Percentiles rank a stretch among this genome's conserved stretches.
These are phyloP conservation scores for Letharia columbiana DNA, from an alignment of 495 filamentous ascomycete species.

Conservation along the genomic window DNA sequence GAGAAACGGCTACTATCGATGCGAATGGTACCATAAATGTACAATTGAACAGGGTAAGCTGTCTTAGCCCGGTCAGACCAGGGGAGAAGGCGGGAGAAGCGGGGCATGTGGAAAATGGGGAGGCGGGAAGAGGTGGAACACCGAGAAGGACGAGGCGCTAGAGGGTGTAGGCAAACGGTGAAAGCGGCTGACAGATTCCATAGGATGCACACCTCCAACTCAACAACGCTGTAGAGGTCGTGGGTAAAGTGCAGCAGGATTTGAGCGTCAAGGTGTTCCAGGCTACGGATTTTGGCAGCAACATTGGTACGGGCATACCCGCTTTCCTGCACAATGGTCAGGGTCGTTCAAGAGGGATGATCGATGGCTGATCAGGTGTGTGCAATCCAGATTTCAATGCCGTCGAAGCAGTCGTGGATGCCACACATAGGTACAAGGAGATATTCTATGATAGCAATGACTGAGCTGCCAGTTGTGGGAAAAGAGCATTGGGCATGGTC, in stretches of 20 bases:
- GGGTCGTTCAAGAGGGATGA: not conserved
- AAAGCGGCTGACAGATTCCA: slow-evolving; percentile 5
- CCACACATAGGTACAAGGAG: slow-evolving; percentile 73
- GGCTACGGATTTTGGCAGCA: slow-evolving; percentile 68
- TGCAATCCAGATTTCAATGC: slow-evolving; percentile 60
- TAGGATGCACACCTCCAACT: slow-evolving; percentile 71
- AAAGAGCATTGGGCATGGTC: not conserved
- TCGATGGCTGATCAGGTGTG: not conserved
- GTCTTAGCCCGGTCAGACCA: no score
- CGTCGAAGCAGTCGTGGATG: slow-evolving; percentile 74
- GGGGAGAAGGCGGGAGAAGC: not conserved
- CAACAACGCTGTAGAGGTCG: slow-evolving; percentile 75
- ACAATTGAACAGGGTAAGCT: slow-evolving; percentile 59
- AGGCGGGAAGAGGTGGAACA: not conserved
- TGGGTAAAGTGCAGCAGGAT: slow-evolving; percentile 83
- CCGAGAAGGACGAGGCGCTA: not conserved
- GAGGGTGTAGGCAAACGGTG: not conserved
- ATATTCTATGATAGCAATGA: slow-evolving; percentile 59
- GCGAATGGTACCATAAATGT: slow-evolving; percentile 64
- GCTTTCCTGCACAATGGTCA: not conserved
- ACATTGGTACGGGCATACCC: slow-evolving; percentile 48
- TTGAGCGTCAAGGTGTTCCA: slow-evolving; percentile 66
- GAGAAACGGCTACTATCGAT: slow-evolving; percentile 72
- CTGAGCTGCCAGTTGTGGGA: slow-evolving; percentile 12
- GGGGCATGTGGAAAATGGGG: not conserved